A percentile compares a stretch with the other conserved stretches of the same genome.
Evolutionary conservation across 148 eudicot genomes (phyloP).

Genomic region (Tetragonia tetragonoides): DNA sequence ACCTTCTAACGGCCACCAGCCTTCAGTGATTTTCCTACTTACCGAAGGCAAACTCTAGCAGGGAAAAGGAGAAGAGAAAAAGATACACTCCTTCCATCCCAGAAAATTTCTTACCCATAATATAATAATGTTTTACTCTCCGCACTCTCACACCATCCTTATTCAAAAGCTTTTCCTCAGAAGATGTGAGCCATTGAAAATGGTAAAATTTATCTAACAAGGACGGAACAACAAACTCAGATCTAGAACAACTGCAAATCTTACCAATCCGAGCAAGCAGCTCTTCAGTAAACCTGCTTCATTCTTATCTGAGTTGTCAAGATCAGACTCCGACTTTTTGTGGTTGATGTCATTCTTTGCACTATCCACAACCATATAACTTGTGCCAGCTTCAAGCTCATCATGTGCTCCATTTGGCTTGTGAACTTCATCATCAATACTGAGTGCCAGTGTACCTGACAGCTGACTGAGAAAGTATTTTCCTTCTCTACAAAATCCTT

Average conservation of each 20-base stretch:
- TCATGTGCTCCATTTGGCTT: slow-evolving; percentile 24
- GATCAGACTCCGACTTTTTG: slow-evolving; percentile 29
- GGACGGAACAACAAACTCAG: background rate
- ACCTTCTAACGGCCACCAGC: too few species aligned
- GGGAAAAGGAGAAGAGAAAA: background rate
- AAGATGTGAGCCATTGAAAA: background rate
- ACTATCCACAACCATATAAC: slow-evolving; percentile 20
- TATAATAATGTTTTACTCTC: background rate
- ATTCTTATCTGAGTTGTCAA: slow-evolving; percentile 26
- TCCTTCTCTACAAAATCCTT: slow-evolving; percentile 54
- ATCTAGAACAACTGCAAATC: slow-evolving; percentile 16
- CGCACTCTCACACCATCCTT: background rate
- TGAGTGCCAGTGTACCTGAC: slow-evolving; percentile 43
- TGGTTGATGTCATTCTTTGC: slow-evolving; percentile 17
- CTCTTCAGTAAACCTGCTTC: slow-evolving; percentile 34
- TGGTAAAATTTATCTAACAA: background rate
- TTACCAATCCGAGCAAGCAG: slow-evolving; percentile 84
- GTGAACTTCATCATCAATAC: slow-evolving; percentile 28
- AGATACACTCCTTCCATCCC: background rate
- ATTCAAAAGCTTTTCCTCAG: background rate
- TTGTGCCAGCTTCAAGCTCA: slow-evolving; percentile 29
- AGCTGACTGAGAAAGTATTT: slow-evolving; percentile 62
- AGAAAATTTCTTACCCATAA: background rate
- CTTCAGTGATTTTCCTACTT: background rate
- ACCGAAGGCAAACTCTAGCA: background rate